Evolutionary conservation across 2,329 filamentous ascomycete species (phyloP).

Genomic region (Aspergillus pseudonomiae): DNA sequence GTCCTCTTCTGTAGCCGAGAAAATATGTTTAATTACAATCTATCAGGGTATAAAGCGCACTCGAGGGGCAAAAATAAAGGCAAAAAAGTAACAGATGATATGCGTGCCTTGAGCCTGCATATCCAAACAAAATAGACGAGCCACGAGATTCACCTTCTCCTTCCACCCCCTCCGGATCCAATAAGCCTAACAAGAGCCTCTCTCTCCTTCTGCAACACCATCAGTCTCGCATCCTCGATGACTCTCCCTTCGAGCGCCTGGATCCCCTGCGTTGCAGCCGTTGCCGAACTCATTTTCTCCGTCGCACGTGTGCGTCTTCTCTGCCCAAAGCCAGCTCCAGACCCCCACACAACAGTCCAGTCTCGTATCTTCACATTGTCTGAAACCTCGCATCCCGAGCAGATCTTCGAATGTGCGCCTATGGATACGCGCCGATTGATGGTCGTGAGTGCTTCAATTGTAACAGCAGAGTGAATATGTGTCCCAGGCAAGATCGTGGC

Average conservation of each 20-base stretch:
- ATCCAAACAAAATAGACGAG: not conserved
- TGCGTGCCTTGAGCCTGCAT: not conserved
- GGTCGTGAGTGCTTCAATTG: slow-evolving; percentile 50
- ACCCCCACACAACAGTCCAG: slow-evolving; percentile 70
- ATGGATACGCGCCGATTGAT: slow-evolving; percentile 38
- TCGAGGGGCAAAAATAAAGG: not conserved
- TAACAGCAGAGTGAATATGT: slow-evolving; percentile 41
- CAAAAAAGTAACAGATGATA: not conserved
- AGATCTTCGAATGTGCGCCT: slow-evolving; percentile 68
- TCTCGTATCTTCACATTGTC: slow-evolving; percentile 65
- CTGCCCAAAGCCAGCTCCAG: slow-evolving; percentile 50
- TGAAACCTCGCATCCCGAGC: slow-evolving; percentile 62
- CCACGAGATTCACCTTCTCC: slow-evolving; percentile 29
- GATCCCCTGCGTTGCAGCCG: slow-evolving; percentile 8
- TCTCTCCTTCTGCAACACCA: slow-evolving; percentile 68
- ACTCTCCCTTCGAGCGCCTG: slow-evolving; percentile 56
- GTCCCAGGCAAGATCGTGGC: slow-evolving; percentile 41
- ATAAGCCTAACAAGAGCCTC: slow-evolving; percentile 69
- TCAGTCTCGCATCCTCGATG: slow-evolving; percentile 65
- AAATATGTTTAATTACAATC: not conserved
- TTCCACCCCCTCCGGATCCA: slow-evolving; percentile 30
- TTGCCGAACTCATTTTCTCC: slow-evolving; percentile 14
- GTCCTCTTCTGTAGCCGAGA: too few species aligned
- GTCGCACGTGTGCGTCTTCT: slow-evolving; percentile 33
- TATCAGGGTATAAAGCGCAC: not conserved